Conservation (phyloP, 805 yeast genomes). For the Ogataea sp. region DNA sequence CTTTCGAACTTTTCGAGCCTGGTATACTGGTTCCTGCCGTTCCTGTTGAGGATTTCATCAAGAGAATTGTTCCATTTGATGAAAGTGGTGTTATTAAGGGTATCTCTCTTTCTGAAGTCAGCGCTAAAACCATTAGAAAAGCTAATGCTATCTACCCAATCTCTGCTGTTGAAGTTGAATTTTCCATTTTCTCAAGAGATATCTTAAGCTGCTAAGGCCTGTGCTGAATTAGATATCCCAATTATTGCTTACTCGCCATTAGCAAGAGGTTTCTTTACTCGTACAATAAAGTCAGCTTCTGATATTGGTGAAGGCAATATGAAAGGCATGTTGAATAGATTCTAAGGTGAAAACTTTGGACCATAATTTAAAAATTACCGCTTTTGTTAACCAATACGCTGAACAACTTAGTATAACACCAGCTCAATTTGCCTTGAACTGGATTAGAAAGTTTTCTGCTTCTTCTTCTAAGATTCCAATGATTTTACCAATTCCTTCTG, state of each 20-base stretch:
- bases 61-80: constrained; percentile 47
- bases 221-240: constrained; percentile 54
- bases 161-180: constrained; percentile 69
- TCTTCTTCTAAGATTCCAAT: constrained; percentile 32
- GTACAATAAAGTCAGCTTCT: constrained; percentile 34
- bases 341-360: constrained; percentile 41
- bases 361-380: constrained; percentile 44
- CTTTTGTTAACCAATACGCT: constrained; percentile 42
- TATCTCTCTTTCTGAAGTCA: constrained; percentile 68
- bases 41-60: constrained; percentile 53
- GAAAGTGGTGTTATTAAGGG: constrained; percentile 64
- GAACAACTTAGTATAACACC: constrained; percentile 36
- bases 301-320: constrained; percentile 53
- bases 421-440: constrained; percentile 67
- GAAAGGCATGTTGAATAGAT: constrained; percentile 45
- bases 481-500: constrained; percentile 77
- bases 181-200: constrained; percentile 65
- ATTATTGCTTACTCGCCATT: constrained; percentile 79
- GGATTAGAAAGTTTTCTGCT: constrained; percentile 36
- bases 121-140: constrained; percentile 49
- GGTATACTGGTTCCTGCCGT: constrained; percentile 59
- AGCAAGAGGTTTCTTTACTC: constrained; percentile 72
- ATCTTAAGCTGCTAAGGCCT: constrained; percentile 46
- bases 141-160: constrained; percentile 53
- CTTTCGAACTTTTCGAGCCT: constrained; percentile 54